phyloP scores from a whole-genome alignment of 129 eudicot genomes.

The Pulicaria dysenterica region DNA sequence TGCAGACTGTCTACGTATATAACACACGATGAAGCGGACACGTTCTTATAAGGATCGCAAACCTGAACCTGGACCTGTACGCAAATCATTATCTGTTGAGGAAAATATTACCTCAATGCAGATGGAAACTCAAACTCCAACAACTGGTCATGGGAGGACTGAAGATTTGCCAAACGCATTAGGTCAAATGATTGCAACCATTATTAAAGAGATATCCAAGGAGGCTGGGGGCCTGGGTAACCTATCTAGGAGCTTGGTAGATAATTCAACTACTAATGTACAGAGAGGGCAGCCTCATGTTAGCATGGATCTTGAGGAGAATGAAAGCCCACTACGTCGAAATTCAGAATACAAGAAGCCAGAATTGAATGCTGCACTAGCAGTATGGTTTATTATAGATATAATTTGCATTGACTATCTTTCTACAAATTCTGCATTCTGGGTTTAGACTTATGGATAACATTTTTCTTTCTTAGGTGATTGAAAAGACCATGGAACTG shows the following conservation, averaged over 20 bases:
- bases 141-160: slow-evolving; percentile 42
- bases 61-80: slow-evolving; percentile 24
- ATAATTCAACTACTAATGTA: slow-evolving; percentile 44
- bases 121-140: slow-evolving; percentile 35
- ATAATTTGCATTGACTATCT: neutral
- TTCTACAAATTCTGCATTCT: slow-evolving; percentile 8
- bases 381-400: slow-evolving; percentile 42
- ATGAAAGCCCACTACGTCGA: slow-evolving; percentile 22
- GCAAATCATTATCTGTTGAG: slow-evolving; percentile 7
- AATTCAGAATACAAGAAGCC: slow-evolving; percentile 46
- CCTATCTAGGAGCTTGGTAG: slow-evolving; percentile 50
- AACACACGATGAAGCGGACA: slow-evolving; percentile 57
- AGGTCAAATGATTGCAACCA: slow-evolving; percentile 42
- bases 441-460: neutral
- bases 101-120: slow-evolving; percentile 19
- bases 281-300: slow-evolving; percentile 35
- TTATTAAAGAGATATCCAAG: slow-evolving; percentile 38
- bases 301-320: slow-evolving; percentile 43
- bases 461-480: slow-evolving; percentile 43
- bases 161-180: slow-evolving; percentile 46
- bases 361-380: slow-evolving; percentile 60
- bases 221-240: slow-evolving; percentile 48
- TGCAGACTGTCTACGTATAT: neutral
- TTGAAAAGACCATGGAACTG: slow-evolving; percentile 70
- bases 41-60: slow-evolving; percentile 49